phyloP scores from a whole-genome alignment of 306 rosid genomes.

The Lathyrus sativus region DNA sequence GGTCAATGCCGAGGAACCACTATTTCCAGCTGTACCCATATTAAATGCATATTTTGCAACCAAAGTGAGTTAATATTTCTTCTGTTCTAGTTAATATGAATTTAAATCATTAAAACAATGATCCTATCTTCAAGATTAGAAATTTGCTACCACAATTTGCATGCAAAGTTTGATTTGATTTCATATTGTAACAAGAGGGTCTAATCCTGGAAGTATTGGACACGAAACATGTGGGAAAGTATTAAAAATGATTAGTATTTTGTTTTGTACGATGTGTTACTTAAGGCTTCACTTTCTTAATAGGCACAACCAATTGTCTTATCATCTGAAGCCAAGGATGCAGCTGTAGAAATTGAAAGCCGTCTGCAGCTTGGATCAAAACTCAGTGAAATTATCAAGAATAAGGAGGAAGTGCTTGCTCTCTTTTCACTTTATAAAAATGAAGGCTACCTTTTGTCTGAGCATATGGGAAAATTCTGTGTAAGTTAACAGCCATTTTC shows the following conservation, averaged over 20 bases:
- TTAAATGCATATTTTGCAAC: slow-evolving; percentile 55
- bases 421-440: slow-evolving; percentile 64
- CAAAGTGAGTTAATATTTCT: slow-evolving; percentile 56
- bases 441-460: slow-evolving; percentile 85
- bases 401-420: slow-evolving; percentile 69
- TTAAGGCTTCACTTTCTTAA: slow-evolving; percentile 27
- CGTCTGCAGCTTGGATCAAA: slow-evolving; percentile 86
- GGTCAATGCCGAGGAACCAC: slow-evolving; percentile 89
- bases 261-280: slow-evolving; percentile 17
- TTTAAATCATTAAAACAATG: slow-evolving; percentile 16
- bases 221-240: slow-evolving; percentile 14
- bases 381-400: slow-evolving; percentile 72
- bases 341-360: slow-evolving; percentile 72
- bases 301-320: slow-evolving; percentile 55
- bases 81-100: slow-evolving; percentile 8
- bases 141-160: slow-evolving; percentile 14
- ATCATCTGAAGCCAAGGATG: slow-evolving; percentile 79
- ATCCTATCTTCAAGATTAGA: slow-evolving; percentile 2
- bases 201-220: slow-evolving; percentile 1
- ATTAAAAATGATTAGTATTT: slow-evolving; percentile 1
- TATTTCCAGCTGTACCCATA: slow-evolving; percentile 76
- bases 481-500: slow-evolving; percentile 54
- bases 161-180: too few species aligned
- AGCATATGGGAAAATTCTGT: slow-evolving; percentile 69
- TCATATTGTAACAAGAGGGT: neutral